Evolutionary conservation across 495 filamentous ascomycete species (phyloP), one percentile per base, ranked within the genome.

Genomic region (Aspergillus bertholletiae): DNA sequence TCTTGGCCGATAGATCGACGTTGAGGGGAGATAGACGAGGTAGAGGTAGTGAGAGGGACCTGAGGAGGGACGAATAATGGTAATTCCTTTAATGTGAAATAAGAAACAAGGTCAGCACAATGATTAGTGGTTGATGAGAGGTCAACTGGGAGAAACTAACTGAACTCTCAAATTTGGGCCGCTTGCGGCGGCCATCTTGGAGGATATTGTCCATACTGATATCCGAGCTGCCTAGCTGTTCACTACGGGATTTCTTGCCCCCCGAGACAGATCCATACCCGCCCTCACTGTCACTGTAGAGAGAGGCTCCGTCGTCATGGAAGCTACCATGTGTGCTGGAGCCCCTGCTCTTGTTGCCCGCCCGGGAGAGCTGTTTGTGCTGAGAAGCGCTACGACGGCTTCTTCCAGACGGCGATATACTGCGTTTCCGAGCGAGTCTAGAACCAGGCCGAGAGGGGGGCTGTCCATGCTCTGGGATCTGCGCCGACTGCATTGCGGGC

Each of bases 161-260:
- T 60, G 92, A 96, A 73, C 92, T 97, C 60, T 96, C 91, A 68
- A 98, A 98, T 75, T 96, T 96, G 57, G 94, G 89, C 65, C 90
- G 84, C 79, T 98, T 97, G 58, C 94, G 84, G 71, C 94, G 85
- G 58, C 91, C 91, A 62, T 95, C 94, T 72, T 97, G 92, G 51
- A 98, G 88, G 71, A 98, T 97, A 64, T 98, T 98, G 54, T 96
- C 90, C 58, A 96, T 81, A 69, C 92, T 97, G 64, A 98, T 98
- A 53, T 97, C 94, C 4, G 94, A 92, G 65, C 89, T 95, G n/a
- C 86, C 89, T 53, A 95, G 77, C 47, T 88, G 85, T 63, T 97
- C 92, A 57, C 77, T 84, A 64, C 85, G 89, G 57, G 83, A 77
- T 60, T 84, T 87, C 56, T 86, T 85, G 51, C 88, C 88, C 65